Evolutionary conservation across 2,329 filamentous ascomycete species (phyloP).

Genomic region (Pseudofabraea citricarpa): DNA sequence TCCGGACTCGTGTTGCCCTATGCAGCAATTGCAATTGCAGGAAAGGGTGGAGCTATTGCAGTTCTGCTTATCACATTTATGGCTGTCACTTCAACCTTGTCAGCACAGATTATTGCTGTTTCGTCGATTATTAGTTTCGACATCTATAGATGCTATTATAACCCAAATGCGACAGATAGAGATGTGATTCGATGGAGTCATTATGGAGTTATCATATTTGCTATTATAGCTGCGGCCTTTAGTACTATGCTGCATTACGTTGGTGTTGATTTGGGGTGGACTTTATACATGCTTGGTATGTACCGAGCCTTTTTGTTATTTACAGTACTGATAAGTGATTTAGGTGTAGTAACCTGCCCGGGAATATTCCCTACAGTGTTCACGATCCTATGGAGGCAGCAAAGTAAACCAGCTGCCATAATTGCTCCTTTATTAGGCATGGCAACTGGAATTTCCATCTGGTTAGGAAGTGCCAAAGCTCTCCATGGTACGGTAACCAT

Average conservation of each 20-base stretch:
- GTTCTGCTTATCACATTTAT: constrained; percentile 68
- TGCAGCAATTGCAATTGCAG: constrained; percentile 64
- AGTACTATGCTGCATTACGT: constrained; percentile 49
- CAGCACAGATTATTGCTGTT: constrained; percentile 76
- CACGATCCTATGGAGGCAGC: constrained; percentile 46
- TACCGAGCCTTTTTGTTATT: constrained; percentile 40
- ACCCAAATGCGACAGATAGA: constrained; percentile 55
- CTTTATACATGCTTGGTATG: constrained; percentile 45
- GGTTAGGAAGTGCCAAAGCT: constrained; percentile 42
- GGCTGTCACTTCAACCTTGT: constrained; percentile 75
- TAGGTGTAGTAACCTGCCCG: constrained; percentile 36
- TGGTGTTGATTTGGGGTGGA: constrained; percentile 49
- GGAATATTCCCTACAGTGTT: constrained; percentile 49
- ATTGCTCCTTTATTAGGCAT: constrained; percentile 44
- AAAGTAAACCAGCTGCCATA: constrained; percentile 43
- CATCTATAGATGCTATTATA: constrained; percentile 78
- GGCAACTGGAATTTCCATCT: constrained; percentile 43
- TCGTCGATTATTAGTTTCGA: constrained; percentile 84
- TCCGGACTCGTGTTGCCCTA: constrained; percentile 67
- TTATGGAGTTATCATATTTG: constrained; percentile 47
- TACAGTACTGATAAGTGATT: neutral
- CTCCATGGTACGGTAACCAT: constrained; percentile 44
- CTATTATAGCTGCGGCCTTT: constrained; percentile 44
- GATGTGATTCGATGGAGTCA: constrained; percentile 48
- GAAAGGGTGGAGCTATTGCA: constrained; percentile 64